These are phyloP conservation scores for Pythium monospermum DNA, from an alignment of 352 stramenopile species.

Conservation along the genomic window DNA sequence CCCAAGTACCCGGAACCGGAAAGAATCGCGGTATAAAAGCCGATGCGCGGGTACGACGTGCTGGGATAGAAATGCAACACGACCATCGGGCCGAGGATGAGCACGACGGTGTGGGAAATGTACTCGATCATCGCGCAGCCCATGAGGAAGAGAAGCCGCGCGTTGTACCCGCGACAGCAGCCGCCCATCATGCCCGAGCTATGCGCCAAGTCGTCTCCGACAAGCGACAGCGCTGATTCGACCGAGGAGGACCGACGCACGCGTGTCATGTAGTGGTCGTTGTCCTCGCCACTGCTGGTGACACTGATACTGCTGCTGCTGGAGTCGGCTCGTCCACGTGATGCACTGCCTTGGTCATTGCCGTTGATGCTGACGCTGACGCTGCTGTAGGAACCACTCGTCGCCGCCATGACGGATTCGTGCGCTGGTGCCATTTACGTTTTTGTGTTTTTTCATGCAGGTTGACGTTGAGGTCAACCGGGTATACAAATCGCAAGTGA, in stretches of 20 bases:
- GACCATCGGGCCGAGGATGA: conserved; percentile 67
- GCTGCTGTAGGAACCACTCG: too few relatives aligned
- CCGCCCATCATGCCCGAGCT: conserved; percentile 17
- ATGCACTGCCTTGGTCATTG: too few relatives aligned
- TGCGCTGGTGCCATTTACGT: too few relatives aligned
- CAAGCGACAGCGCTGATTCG: conserved; percentile 19
- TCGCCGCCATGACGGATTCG: too few relatives aligned
- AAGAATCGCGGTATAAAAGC: conserved; percentile 75
- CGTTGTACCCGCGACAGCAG: conserved; percentile 67
- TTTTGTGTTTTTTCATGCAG: too few relatives aligned
- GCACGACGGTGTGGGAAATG: conserved; percentile 61
- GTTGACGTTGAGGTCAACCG: not conserved
- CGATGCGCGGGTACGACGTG: conserved; percentile 63
- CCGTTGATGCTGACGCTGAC: too few relatives aligned
- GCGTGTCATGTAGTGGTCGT: conserved; percentile 3
- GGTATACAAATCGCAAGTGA: not conserved
- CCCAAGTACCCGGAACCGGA: conserved; percentile 61
- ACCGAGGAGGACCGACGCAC: conserved; percentile 20
- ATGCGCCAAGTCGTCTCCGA: conserved; percentile 17
- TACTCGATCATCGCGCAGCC: conserved; percentile 78
- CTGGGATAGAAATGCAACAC: conserved; percentile 73
- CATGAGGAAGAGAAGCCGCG: conserved; percentile 75
- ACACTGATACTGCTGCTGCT: not conserved
- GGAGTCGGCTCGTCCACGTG: too few relatives aligned
- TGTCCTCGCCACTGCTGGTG: not conserved